phyloP scores from a whole-genome alignment of 2,329 filamentous ascomycete genomes.

The Phyllosticta capitalensis region DNA sequence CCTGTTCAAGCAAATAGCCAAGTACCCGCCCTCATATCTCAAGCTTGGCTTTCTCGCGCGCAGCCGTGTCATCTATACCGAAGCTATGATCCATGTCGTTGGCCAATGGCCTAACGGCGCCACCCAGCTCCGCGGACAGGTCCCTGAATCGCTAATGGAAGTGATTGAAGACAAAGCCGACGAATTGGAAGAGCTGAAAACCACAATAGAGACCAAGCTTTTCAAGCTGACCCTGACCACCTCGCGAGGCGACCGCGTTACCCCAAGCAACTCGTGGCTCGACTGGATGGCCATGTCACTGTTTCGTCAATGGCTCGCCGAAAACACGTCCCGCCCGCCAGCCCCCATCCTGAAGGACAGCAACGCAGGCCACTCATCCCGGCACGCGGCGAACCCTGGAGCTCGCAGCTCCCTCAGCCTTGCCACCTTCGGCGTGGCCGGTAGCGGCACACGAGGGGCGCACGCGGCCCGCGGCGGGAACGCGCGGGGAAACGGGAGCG shows the following conservation, averaged over 20 bases:
- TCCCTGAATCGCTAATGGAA: constrained; percentile 65
- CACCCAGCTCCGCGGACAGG: constrained; percentile 53
- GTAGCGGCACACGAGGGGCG: background rate
- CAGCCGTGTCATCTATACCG: constrained; percentile 63
- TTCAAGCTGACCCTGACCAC: constrained; percentile 75
- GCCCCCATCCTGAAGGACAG: constrained; percentile 39
- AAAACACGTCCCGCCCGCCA: constrained; percentile 70
- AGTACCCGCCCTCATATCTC: constrained; percentile 87
- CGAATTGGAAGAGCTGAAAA: constrained; percentile 75
- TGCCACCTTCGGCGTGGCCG: background rate
- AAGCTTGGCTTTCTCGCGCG: constrained; percentile 80
- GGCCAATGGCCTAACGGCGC: constrained; percentile 84
- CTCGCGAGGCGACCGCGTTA: constrained; percentile 70
- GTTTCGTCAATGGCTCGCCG: constrained; percentile 88
- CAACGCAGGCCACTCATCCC: constrained; percentile 13
- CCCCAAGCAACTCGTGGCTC: constrained; percentile 67
- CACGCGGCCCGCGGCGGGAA: background rate
- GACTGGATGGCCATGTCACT: constrained; percentile 83
- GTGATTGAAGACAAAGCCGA: constrained; percentile 93
- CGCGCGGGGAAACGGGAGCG: background rate
- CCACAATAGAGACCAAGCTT: constrained; percentile 68
- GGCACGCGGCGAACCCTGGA: constrained; percentile 1
- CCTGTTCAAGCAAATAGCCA: constrained; percentile 92
- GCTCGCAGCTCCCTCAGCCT: constrained; percentile 6
- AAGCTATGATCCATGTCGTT: constrained; percentile 87